phyloP scores from a whole-genome alignment of 176 grass and related monocot genomes.

The Zoysia japonica region DNA sequence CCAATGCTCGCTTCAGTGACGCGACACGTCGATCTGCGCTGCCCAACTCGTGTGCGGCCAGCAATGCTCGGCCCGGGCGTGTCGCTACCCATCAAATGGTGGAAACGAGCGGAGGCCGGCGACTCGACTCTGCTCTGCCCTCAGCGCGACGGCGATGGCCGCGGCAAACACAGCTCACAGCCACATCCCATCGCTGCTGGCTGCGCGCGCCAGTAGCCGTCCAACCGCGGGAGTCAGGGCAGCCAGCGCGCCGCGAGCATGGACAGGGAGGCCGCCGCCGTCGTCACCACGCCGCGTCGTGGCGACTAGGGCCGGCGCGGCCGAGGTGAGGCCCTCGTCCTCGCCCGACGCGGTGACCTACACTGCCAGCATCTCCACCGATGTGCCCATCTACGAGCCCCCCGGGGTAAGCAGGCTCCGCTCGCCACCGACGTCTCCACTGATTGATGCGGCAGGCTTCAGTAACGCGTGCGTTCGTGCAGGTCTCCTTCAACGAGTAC shows the following conservation, averaged over 20 bases:
- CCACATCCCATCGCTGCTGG: background rate
- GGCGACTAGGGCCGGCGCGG: slow-evolving; percentile 22
- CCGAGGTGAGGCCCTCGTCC: slow-evolving; percentile 33
- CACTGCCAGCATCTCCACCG: slow-evolving; percentile 66
- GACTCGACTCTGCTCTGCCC: background rate
- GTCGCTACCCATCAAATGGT: slow-evolving; percentile 10
- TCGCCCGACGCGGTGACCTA: slow-evolving; percentile 56
- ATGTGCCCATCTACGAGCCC: slow-evolving; percentile 64
- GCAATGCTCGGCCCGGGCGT: background rate
- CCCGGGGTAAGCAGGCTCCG: slow-evolving; percentile 49
- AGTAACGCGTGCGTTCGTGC: background rate
- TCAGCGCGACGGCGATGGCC: slow-evolving; percentile 14
- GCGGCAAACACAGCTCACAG: background rate
- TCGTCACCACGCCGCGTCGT: background rate
- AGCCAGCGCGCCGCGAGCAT: background rate
- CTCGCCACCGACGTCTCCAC: background rate
- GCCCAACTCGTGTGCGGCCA: background rate
- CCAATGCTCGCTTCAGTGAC: background rate
- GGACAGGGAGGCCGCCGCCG: background rate
- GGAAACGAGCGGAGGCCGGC: background rate
- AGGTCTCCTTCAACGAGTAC: slow-evolving; percentile 80
- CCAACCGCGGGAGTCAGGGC: background rate
- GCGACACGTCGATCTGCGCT: background rate
- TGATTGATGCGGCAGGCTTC: background rate
- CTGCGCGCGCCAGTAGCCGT: background rate